phyloP scores from a whole-genome alignment of 2,329 filamentous ascomycete genomes.

The Ophiocordyceps polyrhachis-furcata region DNA sequence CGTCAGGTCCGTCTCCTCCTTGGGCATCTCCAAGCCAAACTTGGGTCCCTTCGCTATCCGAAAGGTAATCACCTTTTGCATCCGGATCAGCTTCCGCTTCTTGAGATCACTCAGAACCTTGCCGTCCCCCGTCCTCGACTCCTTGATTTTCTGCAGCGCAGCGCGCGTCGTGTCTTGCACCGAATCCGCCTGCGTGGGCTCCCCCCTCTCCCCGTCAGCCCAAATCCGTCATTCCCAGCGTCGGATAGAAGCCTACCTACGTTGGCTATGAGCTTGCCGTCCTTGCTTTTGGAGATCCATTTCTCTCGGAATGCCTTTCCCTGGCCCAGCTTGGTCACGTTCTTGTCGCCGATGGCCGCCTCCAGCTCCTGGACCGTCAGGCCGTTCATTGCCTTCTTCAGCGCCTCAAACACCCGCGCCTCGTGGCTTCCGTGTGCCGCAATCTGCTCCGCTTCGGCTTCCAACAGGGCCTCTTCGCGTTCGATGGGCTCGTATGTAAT shows the following conservation, averaged over 20 bases:
- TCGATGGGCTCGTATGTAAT: constrained; percentile 71
- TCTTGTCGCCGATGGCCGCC: constrained; percentile 52
- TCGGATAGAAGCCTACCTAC: constrained; percentile 15
- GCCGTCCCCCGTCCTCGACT: constrained; percentile 50
- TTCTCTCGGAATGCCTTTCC: constrained; percentile 81
- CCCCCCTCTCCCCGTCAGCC: neutral
- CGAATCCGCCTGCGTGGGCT: constrained; percentile 34
- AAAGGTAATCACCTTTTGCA: constrained; percentile 75
- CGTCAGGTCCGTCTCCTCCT: constrained; percentile 91
- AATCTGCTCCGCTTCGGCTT: constrained; percentile 55
- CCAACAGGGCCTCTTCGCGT: constrained; percentile 56
- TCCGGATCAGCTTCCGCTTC: constrained; percentile 76
- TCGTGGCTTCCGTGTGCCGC: constrained; percentile 63
- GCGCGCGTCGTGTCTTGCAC: constrained; percentile 67
- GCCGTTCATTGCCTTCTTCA: constrained; percentile 55
- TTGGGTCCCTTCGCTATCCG: constrained; percentile 69
- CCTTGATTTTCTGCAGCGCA: constrained; percentile 54
- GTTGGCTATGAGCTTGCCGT: constrained; percentile 33
- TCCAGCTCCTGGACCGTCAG: constrained; percentile 62
- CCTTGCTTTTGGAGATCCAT: constrained; percentile 46
- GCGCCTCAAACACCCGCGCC: constrained; percentile 61
- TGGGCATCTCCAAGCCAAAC: constrained; percentile 71
- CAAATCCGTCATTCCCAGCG: neutral
- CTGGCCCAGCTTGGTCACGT: constrained; percentile 65
- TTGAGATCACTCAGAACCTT: constrained; percentile 68